Base-by-base conservation (phyloP, 2,329 filamentous ascomycete genomes). In the Xylaria multiplex region DNA sequence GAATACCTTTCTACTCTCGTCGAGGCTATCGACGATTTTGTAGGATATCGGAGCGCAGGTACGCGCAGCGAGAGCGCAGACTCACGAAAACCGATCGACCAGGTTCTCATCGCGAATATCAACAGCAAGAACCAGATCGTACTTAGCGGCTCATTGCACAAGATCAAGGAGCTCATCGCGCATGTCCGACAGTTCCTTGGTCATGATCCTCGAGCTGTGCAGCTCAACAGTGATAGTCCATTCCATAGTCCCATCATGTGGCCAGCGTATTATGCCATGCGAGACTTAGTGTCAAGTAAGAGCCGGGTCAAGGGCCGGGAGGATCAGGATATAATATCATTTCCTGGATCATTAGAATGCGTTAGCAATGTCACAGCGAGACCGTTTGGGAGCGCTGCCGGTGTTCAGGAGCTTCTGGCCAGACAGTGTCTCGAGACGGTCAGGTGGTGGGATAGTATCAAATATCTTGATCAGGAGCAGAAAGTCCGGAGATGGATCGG, bases 51-150 rank as follows among this genome's bases (percentile, higher is more conserved):
- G 55, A 84, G 85, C 67, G 83, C 86, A n/a, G 89, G 88, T 32
- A 83, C 86, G 65, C 91, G 90, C 75, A 85, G 86, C 60, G 91
- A 93, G 76, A 89, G 87, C 71, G 86, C 85, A 66, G 83, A 89
- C 70, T 86, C 91, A 71, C 80, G 89, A 35, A 91, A 92, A 19
- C 88, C 93, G 3, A 93, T 96, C 61, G 88, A 96, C 75, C 92
- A 97, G 79, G 94, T 97, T 57, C 83, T 91, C 71, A 93, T 98
- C 72, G 95, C 93, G 66, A 97, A 98, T 79, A 89, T 97, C 80
- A 98, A 98, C 81, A 93, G 90, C 78, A 96, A 93, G 81, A 97
- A 97, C 77, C 95, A 98, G 81, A 97, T 98, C 73, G 95, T 97
- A 58, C 84, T 98, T 59, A 96, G 92, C 76, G 95, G 95, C 42